These are phyloP conservation scores for Citrullus colocynthis DNA, from an alignment of 306 rosid genomes.

Conservation along the genomic window DNA sequence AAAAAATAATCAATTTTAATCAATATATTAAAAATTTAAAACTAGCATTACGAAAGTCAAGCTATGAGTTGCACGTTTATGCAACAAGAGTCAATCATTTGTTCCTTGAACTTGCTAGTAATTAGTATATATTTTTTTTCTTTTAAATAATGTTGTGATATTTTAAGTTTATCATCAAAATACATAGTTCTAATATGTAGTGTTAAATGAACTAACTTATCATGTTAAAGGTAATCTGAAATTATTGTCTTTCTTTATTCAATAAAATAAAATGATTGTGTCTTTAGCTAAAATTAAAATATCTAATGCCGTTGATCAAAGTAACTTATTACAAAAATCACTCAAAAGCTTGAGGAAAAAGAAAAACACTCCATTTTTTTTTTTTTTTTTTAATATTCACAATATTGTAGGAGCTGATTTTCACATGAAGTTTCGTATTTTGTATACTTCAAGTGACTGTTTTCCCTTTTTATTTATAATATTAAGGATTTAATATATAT, in stretches of 20 bases:
- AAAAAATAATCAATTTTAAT: neutral
- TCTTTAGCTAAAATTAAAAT: neutral
- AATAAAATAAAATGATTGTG: neutral
- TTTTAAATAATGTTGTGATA: neutral
- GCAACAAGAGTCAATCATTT: neutral
- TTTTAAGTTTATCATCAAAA: neutral
- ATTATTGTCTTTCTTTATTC: too few species aligned
- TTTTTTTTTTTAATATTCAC: too few species aligned
- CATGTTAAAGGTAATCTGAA: neutral
- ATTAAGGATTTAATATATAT: too few species aligned
- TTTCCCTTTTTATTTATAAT: too few species aligned
- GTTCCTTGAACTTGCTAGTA: neutral
- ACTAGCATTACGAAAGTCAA: neutral
- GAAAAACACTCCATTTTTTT: neutral
- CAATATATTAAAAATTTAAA: neutral
- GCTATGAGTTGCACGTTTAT: constrained; percentile 6
- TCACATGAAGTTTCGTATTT: too few species aligned
- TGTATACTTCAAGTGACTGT: too few species aligned
- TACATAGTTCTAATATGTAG: neutral
- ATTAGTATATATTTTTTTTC: neutral
- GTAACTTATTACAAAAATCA: neutral
- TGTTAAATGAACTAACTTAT: neutral
- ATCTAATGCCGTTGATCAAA: neutral
- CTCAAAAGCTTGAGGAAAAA: neutral
- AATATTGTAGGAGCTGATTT: too few species aligned